Percentiles rank a stretch among this genome's conserved stretches.
Conservation (phyloP, 352 stramenopile species). For the Globisporangium spiculum region DNA sequence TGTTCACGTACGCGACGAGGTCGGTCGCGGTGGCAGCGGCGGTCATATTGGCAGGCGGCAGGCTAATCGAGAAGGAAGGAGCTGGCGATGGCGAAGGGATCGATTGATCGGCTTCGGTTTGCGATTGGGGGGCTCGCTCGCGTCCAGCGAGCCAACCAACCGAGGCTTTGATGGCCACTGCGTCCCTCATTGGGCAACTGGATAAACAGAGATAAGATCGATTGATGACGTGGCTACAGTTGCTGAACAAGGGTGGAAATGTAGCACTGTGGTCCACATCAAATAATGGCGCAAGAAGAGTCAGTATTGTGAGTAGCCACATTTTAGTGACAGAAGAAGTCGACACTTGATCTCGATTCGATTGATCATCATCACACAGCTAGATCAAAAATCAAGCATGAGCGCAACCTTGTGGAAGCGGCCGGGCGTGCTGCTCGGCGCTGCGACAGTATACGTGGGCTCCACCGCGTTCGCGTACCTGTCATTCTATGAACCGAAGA, state of each 20-base stretch:
- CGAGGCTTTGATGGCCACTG: conserved; percentile 5
- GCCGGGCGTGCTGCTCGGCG: conserved; percentile 51
- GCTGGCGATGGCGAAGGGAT: neutral
- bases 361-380: too few species aligned
- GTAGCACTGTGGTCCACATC: neutral
- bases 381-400: conserved; percentile 16
- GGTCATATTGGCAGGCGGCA: neutral
- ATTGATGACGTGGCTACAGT: neutral
- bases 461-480: conserved; percentile 60
- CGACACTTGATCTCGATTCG: too few species aligned
- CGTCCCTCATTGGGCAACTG: neutral
- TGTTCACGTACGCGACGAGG: conserved; percentile 77
- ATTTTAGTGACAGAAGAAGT: neutral
- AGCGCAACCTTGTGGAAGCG: conserved; percentile 35
- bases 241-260: neutral
- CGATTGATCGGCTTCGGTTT: neutral
- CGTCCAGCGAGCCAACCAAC: conserved; percentile 8
- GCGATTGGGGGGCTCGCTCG: neutral
- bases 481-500: conserved; percentile 68
- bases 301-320: neutral
- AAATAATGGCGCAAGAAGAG: neutral
- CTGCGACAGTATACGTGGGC: conserved; percentile 54
- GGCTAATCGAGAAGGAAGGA: neutral
- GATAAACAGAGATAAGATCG: neutral
- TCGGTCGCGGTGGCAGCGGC: conserved; percentile 34